phyloP scores from a whole-genome alignment of 257 asterid genomes.

The Thymus quinquecostatus region DNA sequence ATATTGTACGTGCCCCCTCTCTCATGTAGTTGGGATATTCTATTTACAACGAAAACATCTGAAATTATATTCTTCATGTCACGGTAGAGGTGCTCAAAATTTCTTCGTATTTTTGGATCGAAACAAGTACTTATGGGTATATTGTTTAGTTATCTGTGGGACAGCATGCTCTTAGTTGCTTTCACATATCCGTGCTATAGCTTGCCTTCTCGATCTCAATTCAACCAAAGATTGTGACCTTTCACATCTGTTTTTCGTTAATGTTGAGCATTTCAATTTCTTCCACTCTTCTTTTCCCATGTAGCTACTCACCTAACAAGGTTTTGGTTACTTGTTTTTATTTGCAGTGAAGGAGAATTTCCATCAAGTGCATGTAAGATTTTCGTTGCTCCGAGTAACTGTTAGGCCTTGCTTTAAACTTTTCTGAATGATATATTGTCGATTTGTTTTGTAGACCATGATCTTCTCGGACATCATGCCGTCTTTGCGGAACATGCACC shows the following conservation, averaged over 20 bases:
- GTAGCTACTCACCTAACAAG: conserved; percentile 35
- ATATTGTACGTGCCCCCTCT: background rate
- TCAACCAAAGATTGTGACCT: background rate
- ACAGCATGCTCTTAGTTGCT: background rate
- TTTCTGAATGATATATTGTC: conserved; percentile 28
- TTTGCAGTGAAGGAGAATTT: conserved; percentile 82
- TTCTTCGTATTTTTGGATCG: background rate
- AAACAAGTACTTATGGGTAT: background rate
- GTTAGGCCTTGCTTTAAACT: conserved; percentile 18
- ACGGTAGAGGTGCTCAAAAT: background rate
- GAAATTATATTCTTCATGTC: background rate
- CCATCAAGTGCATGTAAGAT: conserved; percentile 77
- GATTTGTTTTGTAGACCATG: conserved; percentile 57
- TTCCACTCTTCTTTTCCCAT: background rate
- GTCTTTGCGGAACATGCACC: conserved; percentile 71
- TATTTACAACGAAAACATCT: background rate
- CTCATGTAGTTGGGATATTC: background rate
- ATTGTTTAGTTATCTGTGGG: conserved; percentile 1
- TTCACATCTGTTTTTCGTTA: background rate
- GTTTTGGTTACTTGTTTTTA: conserved; percentile 20
- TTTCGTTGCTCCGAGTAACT: conserved; percentile 27
- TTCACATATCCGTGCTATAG: background rate
- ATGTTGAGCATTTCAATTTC: background rate
- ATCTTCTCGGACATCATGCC: conserved; percentile 63
- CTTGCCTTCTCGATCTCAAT: background rate